Conservation (phyloP, 768 basidiomycete species). For the Pleurotus pulmonarius region DNA sequence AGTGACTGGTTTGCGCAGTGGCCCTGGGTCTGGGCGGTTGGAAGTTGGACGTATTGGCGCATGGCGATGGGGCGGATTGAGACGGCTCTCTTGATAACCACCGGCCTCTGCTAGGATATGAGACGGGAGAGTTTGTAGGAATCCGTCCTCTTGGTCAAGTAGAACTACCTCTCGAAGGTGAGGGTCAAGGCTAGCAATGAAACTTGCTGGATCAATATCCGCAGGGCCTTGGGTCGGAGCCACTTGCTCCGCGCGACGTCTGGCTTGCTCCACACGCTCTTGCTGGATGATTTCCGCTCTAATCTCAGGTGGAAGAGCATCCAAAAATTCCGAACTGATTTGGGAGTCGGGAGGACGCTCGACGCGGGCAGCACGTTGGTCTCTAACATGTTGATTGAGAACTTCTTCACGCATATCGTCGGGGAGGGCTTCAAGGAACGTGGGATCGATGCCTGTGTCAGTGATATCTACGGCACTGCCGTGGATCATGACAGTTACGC, state of each 20-base stretch:
- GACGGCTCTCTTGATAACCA: conserved; percentile 54
- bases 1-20: conserved; percentile 44
- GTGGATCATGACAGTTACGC: conserved; percentile 87
- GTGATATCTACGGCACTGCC: conserved; percentile 96
- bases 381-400: conserved; percentile 93
- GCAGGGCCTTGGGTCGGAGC: conserved; percentile 40
- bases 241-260: conserved; percentile 43
- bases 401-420: conserved; percentile 99
- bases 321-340: conserved; percentile 93
- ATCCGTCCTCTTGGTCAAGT: conserved; percentile 82
- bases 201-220: conserved; percentile 85
- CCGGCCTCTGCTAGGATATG: conserved; percentile 86
- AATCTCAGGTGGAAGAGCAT: conserved; percentile 93
- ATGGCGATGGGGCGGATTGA: conserved; percentile 21
- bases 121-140: conserved; percentile 76
- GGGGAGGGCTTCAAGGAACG: conserved; percentile 94
- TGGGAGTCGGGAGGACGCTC: conserved; percentile 79
- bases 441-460: conserved; percentile 96
- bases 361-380: conserved; percentile 75
- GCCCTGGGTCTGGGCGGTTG: neutral
- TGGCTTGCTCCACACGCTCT: conserved; percentile 78
- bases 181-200: conserved; percentile 90
- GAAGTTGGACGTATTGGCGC: conserved; percentile 20
- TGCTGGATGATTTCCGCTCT: conserved; percentile 97
- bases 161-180: conserved; percentile 88